These are phyloP conservation scores for Cutaneotrichosporon mucoides DNA, from an alignment of 1,284 basidiomycete species.

Conservation along the genomic window DNA sequence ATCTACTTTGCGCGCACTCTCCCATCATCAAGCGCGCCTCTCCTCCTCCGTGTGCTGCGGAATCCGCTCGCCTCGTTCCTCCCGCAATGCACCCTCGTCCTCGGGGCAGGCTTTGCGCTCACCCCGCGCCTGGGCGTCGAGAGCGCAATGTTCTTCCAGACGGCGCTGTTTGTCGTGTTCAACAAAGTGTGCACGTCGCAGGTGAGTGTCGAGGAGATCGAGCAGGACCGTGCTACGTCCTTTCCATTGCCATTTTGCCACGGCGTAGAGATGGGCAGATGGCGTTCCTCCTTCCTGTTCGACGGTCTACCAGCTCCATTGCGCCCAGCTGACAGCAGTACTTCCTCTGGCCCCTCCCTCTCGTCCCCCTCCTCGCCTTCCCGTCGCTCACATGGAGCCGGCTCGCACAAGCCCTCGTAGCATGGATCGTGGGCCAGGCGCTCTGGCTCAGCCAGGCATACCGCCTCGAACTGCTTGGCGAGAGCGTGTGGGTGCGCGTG, in stretches of 20 bases:
- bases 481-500: constrained; percentile 64
- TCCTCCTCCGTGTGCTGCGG: constrained; percentile 21
- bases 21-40: background rate
- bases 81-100: constrained; percentile 49
- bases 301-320: too few relatives aligned
- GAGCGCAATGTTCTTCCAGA: constrained; percentile 79
- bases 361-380: constrained; percentile 75
- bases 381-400: constrained; percentile 56
- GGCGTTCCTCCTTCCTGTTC: too few relatives aligned
- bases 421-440: constrained; percentile 71
- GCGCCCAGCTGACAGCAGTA: constrained; percentile 58
- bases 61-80: constrained; percentile 48
- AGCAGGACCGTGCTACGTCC: background rate
- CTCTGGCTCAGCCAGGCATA: constrained; percentile 84
- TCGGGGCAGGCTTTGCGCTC: constrained; percentile 38
- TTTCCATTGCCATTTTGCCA: background rate
- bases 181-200: constrained; percentile 99
- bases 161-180: constrained; percentile 82
- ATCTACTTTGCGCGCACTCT: constrained; percentile 62
- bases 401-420: constrained; percentile 52
- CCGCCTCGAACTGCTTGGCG: constrained; percentile 77
- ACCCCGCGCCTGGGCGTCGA: constrained; percentile 56
- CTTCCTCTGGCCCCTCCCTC: constrained; percentile 94
- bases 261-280: too few relatives aligned
- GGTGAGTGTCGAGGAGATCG: constrained; percentile 49